phyloP scores from a whole-genome alignment of 768 basidiomycete species.

The Tephrocybe sp. region DNA sequence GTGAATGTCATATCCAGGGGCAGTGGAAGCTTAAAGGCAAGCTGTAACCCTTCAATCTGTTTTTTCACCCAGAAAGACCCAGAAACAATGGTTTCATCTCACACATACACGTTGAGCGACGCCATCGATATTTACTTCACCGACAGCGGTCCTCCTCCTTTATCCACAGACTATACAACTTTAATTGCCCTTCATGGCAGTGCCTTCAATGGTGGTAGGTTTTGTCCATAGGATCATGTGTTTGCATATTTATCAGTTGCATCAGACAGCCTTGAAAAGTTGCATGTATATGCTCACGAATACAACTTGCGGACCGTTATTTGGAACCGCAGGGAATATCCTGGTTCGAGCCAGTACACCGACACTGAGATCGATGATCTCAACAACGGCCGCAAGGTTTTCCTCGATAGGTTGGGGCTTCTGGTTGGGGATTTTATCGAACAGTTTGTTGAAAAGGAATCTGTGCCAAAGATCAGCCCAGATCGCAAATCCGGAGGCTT shows the following conservation, averaged over 20 bases:
- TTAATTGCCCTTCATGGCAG: slow-evolving; percentile 32
- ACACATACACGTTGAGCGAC: slow-evolving; percentile 20
- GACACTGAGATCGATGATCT: slow-evolving; percentile 31
- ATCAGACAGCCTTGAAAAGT: slow-evolving; percentile 13
- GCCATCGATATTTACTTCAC: slow-evolving; percentile 28
- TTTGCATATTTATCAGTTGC: neutral
- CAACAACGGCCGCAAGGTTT: slow-evolving; percentile 20
- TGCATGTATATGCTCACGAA: slow-evolving; percentile 20
- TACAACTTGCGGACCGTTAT: slow-evolving; percentile 26
- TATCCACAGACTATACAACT: slow-evolving; percentile 31
- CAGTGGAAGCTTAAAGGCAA: no score
- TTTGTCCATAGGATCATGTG: neutral
- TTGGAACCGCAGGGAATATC: slow-evolving; percentile 32
- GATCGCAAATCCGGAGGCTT: slow-evolving; percentile 32
- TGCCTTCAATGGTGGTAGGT: slow-evolving; percentile 32
- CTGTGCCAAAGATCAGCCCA: slow-evolving; percentile 23
- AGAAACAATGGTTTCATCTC: neutral
- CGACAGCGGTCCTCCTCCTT: slow-evolving; percentile 30
- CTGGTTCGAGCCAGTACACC: slow-evolving; percentile 29
- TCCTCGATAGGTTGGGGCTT: slow-evolving; percentile 25
- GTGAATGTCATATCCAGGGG: no score
- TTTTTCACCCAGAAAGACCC: no score
- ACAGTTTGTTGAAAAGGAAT: slow-evolving; percentile 23
- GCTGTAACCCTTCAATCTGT: no score
- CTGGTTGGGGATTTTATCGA: slow-evolving; percentile 28